These are phyloP conservation scores for Salix exigua DNA, from an alignment of 345 rosid genomes.

Conservation along the genomic window DNA sequence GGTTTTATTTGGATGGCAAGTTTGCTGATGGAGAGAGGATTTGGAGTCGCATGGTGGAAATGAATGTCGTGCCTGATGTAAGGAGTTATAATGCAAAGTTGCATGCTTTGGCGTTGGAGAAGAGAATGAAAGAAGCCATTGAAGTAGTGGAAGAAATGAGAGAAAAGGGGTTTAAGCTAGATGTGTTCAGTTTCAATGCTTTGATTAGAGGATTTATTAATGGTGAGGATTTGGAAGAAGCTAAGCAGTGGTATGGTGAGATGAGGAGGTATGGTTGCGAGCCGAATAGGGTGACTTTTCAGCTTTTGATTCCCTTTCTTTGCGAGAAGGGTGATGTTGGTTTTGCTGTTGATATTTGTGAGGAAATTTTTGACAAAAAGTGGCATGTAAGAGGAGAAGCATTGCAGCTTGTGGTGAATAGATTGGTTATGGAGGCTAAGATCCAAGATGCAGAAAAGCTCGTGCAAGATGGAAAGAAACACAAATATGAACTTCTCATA, in stretches of 20 bases:
- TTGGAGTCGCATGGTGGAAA: slow-evolving; percentile 53
- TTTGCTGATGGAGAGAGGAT: slow-evolving; percentile 50
- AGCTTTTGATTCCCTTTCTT: slow-evolving; percentile 37
- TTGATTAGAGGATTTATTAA: slow-evolving; percentile 50
- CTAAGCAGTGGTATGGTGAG: slow-evolving; percentile 50
- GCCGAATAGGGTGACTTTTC: slow-evolving; percentile 36
- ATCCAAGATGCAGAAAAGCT: slow-evolving; percentile 54
- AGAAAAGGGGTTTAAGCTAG: slow-evolving; percentile 36
- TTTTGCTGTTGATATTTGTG: slow-evolving; percentile 46
- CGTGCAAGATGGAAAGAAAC: slow-evolving; percentile 46
- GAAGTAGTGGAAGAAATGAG: slow-evolving; percentile 42
- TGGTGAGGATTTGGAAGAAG: slow-evolving; percentile 45
- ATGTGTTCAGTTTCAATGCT: slow-evolving; percentile 49
- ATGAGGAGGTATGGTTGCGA: slow-evolving; percentile 30
- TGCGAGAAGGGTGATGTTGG: slow-evolving; percentile 54
- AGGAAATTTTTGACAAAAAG: slow-evolving; percentile 29
- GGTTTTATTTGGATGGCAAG: slow-evolving; percentile 38
- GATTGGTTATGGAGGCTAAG: slow-evolving; percentile 43
- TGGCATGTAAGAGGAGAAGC: slow-evolving; percentile 28
- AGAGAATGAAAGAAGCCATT: slow-evolving; percentile 42
- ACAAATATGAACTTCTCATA: slow-evolving; percentile 21
- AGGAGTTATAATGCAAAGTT: slow-evolving; percentile 61
- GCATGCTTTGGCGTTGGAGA: slow-evolving; percentile 43
- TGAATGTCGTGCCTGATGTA: slow-evolving; percentile 37
- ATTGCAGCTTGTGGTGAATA: slow-evolving; percentile 52